Evolutionary conservation across 2,329 filamentous ascomycete species (phyloP), one percentile per base, ranked within the genome.

Genomic region (Pseudogymnoascus sp.): DNA sequence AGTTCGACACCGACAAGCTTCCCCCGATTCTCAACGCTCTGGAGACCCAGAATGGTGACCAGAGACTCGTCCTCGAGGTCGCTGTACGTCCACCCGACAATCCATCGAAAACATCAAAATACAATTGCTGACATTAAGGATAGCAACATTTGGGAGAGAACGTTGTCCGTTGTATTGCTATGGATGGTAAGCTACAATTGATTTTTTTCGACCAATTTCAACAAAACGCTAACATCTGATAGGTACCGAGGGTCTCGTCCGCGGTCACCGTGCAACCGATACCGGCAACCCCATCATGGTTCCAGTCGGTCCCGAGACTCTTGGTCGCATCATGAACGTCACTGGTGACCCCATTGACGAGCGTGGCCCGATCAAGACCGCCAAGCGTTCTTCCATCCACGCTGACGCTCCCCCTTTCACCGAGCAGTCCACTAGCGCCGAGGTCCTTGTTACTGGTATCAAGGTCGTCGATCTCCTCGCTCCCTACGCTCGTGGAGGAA

Each of bases 271-370:
- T 79, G 91, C 88, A 72, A 80, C 79, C 74, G 95, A 99, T 81
- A 97, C 93, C 77, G 95, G 95, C 78, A 83, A 87, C 72, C 95
- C 95, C 77, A 99, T 99, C 84, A 92, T 86, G 81, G 93, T 99
- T 75, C 93, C 93, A 77, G 93, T 97, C 80, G 95, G 95, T 75
- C 86, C 87, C 77, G 90, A 84, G 78, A 96, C 92, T 72, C 90
- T 99, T 73, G 95, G 95, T 76, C 95, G 95, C 84, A 99, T 99
- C 86, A 93, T 99, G 84, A 99, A 99, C 88, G 95, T 99, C 83
- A 99, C 95, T 84, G 95, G 95, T 87, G 93, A 99, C 82, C 95
- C 95, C 77, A 97, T 99, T 82, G 95, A 99, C 79, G 95, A 97
- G 87, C 92, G 95, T 84, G 95, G 95, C 72, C 95, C 95, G 72